These are phyloP conservation scores for Suillus brevipes DNA, from an alignment of 768 basidiomycete genomes.

Conservation along the genomic window DNA sequence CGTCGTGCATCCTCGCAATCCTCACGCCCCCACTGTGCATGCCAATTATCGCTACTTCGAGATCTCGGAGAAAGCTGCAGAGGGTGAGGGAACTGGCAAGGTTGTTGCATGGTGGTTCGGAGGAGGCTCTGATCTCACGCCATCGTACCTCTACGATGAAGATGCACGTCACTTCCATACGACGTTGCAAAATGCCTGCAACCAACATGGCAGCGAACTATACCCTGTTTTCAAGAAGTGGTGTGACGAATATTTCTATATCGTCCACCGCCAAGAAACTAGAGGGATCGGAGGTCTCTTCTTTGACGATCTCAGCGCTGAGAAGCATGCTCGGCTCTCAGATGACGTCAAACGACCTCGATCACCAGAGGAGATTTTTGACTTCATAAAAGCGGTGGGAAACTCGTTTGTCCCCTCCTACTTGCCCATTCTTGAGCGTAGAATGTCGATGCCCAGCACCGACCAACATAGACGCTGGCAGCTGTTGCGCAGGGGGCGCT, in stretches of 20 bases:
- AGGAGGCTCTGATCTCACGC: conserved; percentile 93
- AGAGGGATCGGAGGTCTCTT: conserved; percentile 95
- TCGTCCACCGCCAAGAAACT: conserved; percentile 82
- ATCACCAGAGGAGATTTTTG: conserved; percentile 71
- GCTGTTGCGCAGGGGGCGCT: conserved; percentile 83
- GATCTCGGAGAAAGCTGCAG: conserved; percentile 55
- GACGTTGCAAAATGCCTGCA: conserved; percentile 75
- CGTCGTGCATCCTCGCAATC: conserved; percentile 93
- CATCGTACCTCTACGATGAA: conserved; percentile 85
- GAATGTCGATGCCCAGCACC: conserved; percentile 55
- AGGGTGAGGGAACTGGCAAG: conserved; percentile 43
- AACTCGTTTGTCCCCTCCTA: conserved; percentile 89
- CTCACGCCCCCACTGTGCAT: conserved; percentile 91
- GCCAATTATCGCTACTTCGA: conserved; percentile 98
- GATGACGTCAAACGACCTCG: conserved; percentile 48
- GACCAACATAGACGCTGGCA: conserved; percentile 88
- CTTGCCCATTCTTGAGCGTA: conserved; percentile 74
- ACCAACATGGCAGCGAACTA: conserved; percentile 63
- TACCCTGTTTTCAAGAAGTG: conserved; percentile 87
- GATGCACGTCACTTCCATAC: conserved; percentile 88
- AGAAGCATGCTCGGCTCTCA: conserved; percentile 61
- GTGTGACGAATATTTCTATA: conserved; percentile 98
- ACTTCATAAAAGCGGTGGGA: conserved; percentile 69
- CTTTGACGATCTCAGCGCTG: conserved; percentile 87
- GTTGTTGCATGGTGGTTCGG: conserved; percentile 98